Conservation (phyloP, 345 rosid genomes). For the Cardamine chenopodiifolia region DNA sequence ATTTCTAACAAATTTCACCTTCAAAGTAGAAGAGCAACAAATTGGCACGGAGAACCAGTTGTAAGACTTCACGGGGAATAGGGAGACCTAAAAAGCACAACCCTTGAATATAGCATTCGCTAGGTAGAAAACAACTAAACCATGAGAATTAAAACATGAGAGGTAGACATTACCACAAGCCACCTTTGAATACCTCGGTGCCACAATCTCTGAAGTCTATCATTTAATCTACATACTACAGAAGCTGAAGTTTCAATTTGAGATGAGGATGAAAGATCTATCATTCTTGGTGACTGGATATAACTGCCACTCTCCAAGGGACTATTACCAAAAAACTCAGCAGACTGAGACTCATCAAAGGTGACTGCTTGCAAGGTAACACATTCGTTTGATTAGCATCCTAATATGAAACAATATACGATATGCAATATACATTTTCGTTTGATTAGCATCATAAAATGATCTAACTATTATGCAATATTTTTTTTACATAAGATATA, state of each 20-base stretch:
- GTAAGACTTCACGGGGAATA: constrained; percentile 75
- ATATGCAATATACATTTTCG: no score
- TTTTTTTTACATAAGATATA: no score
- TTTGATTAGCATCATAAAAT: no score
- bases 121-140: constrained; percentile 1
- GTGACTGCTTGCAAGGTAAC: constrained; percentile 66
- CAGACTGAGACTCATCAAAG: constrained; percentile 68
- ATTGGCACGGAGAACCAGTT: constrained; percentile 79
- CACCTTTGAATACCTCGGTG: constrained; percentile 65
- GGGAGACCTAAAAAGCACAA: constrained; percentile 66
- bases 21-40: constrained; percentile 97
- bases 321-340: constrained; percentile 46
- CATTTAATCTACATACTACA: constrained; percentile 54
- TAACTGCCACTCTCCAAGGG: constrained; percentile 43
- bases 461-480: no score
- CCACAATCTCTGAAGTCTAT: constrained; percentile 55
- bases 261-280: constrained; percentile 50
- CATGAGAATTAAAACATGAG: constrained; percentile 9
- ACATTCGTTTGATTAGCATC: no score
- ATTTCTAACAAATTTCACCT: constrained; percentile 51
- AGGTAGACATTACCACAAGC: constrained; percentile 61
- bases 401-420: no score
- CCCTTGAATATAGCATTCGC: not conserved
- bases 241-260: constrained; percentile 52
- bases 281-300: constrained; percentile 38